These are phyloP conservation scores for Alnus rubra DNA, from an alignment of 306 rosid genomes.

Conservation along the genomic window DNA sequence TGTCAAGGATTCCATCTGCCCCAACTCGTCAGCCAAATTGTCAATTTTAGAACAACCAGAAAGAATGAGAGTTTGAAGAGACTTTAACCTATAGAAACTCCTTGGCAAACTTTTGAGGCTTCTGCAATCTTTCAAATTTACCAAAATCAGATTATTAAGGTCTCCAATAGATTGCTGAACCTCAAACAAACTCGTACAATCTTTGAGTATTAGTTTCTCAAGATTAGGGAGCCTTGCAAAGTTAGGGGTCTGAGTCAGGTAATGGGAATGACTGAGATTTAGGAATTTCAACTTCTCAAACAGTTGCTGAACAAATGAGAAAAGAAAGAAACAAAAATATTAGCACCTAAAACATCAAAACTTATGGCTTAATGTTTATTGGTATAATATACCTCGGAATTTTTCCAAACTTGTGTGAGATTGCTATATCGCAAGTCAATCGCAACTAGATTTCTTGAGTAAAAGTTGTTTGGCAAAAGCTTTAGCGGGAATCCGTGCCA, in stretches of 20 bases:
- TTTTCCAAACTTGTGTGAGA: constrained; percentile 35
- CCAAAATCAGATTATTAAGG: neutral
- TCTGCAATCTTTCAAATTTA: neutral
- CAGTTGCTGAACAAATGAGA: constrained; percentile 1
- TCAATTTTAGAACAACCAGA: constrained; percentile 44
- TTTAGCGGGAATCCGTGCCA: no score
- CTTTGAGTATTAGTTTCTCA: constrained; percentile 23
- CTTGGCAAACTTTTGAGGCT: constrained; percentile 6
- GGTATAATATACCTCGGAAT: constrained; percentile 28
- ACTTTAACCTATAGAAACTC: constrained; percentile 27
- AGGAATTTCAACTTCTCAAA: constrained; percentile 31
- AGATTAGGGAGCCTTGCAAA: constrained; percentile 41
- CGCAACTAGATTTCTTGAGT: constrained; percentile 25
- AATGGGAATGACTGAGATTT: constrained; percentile 29
- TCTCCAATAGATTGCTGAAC: constrained; percentile 38
- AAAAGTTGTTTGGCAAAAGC: no score
- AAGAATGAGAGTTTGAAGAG: constrained; percentile 38
- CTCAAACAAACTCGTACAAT: constrained; percentile 21
- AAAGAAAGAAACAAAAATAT: neutral
- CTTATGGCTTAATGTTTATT: neutral
- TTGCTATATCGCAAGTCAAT: constrained; percentile 33
- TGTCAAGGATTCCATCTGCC: constrained; percentile 42
- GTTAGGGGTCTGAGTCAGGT: constrained; percentile 31
- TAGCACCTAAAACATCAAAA: neutral
- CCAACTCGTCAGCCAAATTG: constrained; percentile 34